A percentile compares a stretch with the other conserved stretches of the same genome.
phyloP scores from a whole-genome alignment of 1,139 yeast species.

The Scheffersomyces illinoinensis region DNA sequence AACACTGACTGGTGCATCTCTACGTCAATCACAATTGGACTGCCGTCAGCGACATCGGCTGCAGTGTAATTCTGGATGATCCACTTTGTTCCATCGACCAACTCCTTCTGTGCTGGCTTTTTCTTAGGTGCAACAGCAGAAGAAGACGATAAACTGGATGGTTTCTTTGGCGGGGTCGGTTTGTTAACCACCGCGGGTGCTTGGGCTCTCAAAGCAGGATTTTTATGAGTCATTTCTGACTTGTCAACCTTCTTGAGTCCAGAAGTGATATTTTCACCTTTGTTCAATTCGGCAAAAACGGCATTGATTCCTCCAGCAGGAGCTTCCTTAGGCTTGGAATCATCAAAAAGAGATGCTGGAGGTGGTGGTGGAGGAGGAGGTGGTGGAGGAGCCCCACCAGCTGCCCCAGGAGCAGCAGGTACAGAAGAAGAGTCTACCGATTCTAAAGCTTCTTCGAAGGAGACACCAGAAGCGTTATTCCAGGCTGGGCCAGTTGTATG shows the following conservation, averaged over 20 bases:
- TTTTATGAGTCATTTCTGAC: constrained; percentile 93
- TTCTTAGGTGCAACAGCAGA: constrained; percentile 39
- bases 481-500: constrained; percentile 85
- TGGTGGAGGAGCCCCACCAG: constrained; percentile 27
- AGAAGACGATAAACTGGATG: constrained; percentile 53
- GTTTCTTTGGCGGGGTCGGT: constrained; percentile 75
- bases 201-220: constrained; percentile 71
- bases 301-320: constrained; percentile 71
- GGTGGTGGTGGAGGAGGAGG: constrained; percentile 79
- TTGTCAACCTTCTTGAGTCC: constrained; percentile 90
- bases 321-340: constrained; percentile 26
- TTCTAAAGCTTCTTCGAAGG: constrained; percentile 38
- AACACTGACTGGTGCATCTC: constrained; percentile 87
- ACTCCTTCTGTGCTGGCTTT: constrained; percentile 74
- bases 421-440: constrained; percentile 8
- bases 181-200: constrained; percentile 42
- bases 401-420: constrained; percentile 25
- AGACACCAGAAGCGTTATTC: constrained; percentile 54
- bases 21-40: constrained; percentile 67
- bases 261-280: constrained; percentile 81
- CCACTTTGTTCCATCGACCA: constrained; percentile 85
- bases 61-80: constrained; percentile 76
- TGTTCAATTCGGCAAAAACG: constrained; percentile 86
- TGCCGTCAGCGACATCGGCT: constrained; percentile 37
- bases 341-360: constrained; percentile 59